Percentiles rank a stretch among this genome's conserved stretches.
Evolutionary conservation across 805 yeast genomes (phyloP).

Genomic region (Wickerhamiella qilinensis): DNA sequence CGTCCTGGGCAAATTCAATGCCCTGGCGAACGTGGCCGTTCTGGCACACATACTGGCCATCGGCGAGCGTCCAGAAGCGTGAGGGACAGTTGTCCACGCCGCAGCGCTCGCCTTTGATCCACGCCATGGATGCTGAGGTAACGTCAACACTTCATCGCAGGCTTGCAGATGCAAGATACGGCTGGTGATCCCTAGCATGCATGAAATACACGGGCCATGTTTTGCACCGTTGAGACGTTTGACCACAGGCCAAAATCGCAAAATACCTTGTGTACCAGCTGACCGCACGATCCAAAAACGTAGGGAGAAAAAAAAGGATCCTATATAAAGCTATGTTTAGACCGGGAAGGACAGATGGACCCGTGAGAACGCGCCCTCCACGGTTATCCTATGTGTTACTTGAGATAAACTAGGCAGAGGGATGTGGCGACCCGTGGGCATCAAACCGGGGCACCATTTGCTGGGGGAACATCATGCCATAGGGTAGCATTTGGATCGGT

Average conservation of each 20-base stretch:
- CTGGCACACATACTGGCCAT: conserved; percentile 74
- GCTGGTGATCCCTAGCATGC: neutral
- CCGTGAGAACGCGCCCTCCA: no score
- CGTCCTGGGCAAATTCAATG: conserved; percentile 34
- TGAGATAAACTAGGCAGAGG: neutral
- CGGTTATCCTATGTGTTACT: no score
- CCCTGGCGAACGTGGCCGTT: conserved; percentile 83
- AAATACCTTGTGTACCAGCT: no score
- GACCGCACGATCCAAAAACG: no score
- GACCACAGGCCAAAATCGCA: neutral
- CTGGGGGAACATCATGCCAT: neutral
- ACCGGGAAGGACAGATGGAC: no score
- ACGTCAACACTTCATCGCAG: neutral
- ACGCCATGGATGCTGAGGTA: conserved; percentile 13
- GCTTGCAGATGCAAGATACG: neutral
- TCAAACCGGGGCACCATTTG: neutral
- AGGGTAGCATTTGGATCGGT: neutral
- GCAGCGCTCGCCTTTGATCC: conserved; percentile 67
- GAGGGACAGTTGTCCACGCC: conserved; percentile 86
- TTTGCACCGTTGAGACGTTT: neutral
- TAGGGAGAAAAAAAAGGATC: no score
- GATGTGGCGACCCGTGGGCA: neutral
- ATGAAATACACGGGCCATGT: neutral
- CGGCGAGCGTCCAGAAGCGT: conserved; percentile 47
- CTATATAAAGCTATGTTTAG: no score